Evolutionary conservation across 2,329 filamentous ascomycete genomes (phyloP).

Genomic region (Claviceps purpurea): DNA sequence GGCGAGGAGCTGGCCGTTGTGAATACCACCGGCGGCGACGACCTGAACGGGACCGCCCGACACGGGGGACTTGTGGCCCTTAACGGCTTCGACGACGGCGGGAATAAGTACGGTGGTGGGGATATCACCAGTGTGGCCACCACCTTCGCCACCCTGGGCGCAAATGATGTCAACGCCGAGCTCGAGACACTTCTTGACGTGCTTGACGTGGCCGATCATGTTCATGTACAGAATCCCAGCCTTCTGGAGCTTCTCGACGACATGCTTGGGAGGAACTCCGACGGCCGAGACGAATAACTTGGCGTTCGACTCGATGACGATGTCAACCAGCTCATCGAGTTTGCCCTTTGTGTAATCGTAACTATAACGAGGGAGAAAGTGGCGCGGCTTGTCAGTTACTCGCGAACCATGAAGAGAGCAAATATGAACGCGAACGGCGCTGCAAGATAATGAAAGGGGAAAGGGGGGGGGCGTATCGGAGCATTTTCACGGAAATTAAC

Average conservation of each 20-base stretch:
- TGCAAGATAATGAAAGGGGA: background rate
- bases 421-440: background rate
- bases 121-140: slow-evolving; percentile 90
- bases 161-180: slow-evolving; percentile 93
- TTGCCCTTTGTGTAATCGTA: slow-evolving; percentile 99
- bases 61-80: slow-evolving; percentile 72
- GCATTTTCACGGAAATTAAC: slow-evolving; percentile 10
- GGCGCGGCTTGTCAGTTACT: background rate
- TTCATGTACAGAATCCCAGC: slow-evolving; percentile 94
- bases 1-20: slow-evolving; percentile 81
- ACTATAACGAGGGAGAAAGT: slow-evolving; percentile 33
- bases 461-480: background rate
- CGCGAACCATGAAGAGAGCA: background rate
- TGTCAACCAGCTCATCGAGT: slow-evolving; percentile 76
- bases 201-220: slow-evolving; percentile 99
- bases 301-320: slow-evolving; percentile 83
- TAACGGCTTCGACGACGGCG: slow-evolving; percentile 69
- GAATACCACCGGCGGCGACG: slow-evolving; percentile 85
- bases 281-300: slow-evolving; percentile 95
- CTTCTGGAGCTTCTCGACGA: slow-evolving; percentile 83
- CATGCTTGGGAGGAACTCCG: slow-evolving; percentile 75
- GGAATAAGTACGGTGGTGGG: slow-evolving; percentile 89
- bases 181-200: slow-evolving; percentile 90
- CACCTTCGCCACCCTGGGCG: slow-evolving; percentile 94
- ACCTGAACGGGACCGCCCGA: slow-evolving; percentile 83